A percentile compares a stretch with the other conserved stretches of the same genome.
phyloP scores from a whole-genome alignment of 495 filamentous ascomycete genomes.

The Penicillium mononematosum region DNA sequence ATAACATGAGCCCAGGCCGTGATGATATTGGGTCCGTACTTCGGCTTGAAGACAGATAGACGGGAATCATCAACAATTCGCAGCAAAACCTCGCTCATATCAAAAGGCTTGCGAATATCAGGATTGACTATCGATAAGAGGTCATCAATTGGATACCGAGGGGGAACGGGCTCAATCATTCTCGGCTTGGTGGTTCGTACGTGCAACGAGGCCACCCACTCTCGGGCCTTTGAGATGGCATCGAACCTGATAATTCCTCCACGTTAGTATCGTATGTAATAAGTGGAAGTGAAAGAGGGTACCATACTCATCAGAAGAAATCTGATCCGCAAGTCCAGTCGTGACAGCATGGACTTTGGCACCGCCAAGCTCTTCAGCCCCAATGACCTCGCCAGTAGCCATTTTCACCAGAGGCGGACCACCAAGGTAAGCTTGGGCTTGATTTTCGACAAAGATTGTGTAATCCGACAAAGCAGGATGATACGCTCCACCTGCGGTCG shows the following conservation, averaged over 20 bases:
- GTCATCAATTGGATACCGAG: constrained; percentile 27
- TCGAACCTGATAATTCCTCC: constrained; percentile 16
- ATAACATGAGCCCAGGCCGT: constrained; percentile 33
- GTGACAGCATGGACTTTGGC: constrained; percentile 31
- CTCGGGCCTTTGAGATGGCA: constrained; percentile 32
- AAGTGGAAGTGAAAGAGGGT: too few species aligned
- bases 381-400: constrained; percentile 34
- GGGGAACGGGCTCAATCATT: constrained; percentile 10
- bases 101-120: constrained; percentile 33
- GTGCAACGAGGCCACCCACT: constrained; percentile 31
- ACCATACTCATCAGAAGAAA: constrained; percentile 32
- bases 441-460: constrained; percentile 36
- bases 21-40: constrained; percentile 31
- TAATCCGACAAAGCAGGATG: constrained; percentile 38
- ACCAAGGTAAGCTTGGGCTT: constrained; percentile 35
- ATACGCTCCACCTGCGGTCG: constrained; percentile 37
- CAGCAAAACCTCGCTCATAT: constrained; percentile 34
- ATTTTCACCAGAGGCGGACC: constrained; percentile 37
- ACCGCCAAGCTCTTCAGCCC: constrained; percentile 33
- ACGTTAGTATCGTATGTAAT: too few species aligned
- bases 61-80: constrained; percentile 33
- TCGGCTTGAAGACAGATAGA: constrained; percentile 31
- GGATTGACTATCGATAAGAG: constrained; percentile 29
- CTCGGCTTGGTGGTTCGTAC: constrained; percentile 5
- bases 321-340: constrained; percentile 34